Evolutionary conservation across 257 asterid species (phyloP), one percentile per base, ranked within the genome.

Genomic region (Perilla frutescens): DNA sequence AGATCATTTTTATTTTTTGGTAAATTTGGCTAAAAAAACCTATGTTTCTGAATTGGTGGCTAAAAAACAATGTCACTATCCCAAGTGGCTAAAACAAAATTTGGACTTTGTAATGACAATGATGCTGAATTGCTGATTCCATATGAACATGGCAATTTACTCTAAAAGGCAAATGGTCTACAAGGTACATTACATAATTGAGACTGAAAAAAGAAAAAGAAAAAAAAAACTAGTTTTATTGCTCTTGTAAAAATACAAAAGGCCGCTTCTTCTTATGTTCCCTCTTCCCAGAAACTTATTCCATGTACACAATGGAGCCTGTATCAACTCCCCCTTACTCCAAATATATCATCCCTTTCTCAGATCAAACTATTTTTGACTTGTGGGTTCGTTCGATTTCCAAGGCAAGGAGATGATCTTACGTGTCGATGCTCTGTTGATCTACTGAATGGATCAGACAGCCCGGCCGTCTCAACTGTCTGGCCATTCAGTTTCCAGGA

Each of bases 231-330:
- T 45, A 80, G 55, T 49, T 74, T 80, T 80, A 81, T 78, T 79
- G 76, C 87, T 78, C 82, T 77, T 47, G 9, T 41, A 48, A 31
- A 77, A 76, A 64, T 81, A 81, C 82, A 61, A 65, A 74, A 63
- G 64, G 69, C 62, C 74, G 32, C 68, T 76, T 68, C 74, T 69
- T 47, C 64, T 72, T 55, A 64, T 61, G 32, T 71, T 51, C 57
- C 55, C 66, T 47, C 80, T 73, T 31, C 75, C 75, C 62, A 59
- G 76, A 69, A 71, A 49, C 77, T 86, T 83, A 78, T 86, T 87
- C 71, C 79, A 75, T 87, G 59, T 83, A 84, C 91, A 87, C 41
- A 61, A 37, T 43, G 79, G 71, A 39, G 58, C 67, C 79, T 77
- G 68, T 32, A 64, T 72, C 62, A 81, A 65, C 54, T 70, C 75